These are phyloP conservation scores for Stephania japonica DNA, from an alignment of 164 flowering plant genomes.

Conservation along the genomic window DNA sequence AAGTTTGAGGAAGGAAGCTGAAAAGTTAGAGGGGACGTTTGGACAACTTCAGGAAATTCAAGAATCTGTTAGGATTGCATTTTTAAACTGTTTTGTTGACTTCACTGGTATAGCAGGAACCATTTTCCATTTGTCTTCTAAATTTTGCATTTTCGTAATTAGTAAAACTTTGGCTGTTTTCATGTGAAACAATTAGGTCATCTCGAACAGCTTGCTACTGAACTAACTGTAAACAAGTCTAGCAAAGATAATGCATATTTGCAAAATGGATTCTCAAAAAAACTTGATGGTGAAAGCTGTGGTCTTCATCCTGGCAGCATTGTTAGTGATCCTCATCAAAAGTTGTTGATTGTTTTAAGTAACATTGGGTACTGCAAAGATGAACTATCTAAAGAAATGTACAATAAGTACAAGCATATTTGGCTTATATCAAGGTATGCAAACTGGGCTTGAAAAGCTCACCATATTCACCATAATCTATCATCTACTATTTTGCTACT, in stretches of 20 bases:
- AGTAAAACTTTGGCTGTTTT: slow-evolving; percentile 4
- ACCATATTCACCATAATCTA: not conserved
- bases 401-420: slow-evolving; percentile 70
- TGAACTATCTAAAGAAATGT: slow-evolving; percentile 72
- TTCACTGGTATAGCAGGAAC: slow-evolving; percentile 66
- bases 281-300: slow-evolving; percentile 30
- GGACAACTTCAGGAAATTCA: slow-evolving; percentile 77
- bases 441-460: not conserved
- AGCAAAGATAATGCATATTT: slow-evolving; percentile 36
- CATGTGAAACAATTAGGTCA: slow-evolving; percentile 47
- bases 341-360: slow-evolving; percentile 74
- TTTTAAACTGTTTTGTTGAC: slow-evolving; percentile 85
- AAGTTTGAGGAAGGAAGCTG: slow-evolving; percentile 54
- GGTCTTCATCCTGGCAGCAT: slow-evolving; percentile 57
- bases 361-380: slow-evolving; percentile 97
- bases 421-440: slow-evolving; percentile 74
- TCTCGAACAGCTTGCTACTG: slow-evolving; percentile 70
- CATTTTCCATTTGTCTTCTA: not conserved
- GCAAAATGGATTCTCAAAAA: slow-evolving; percentile 59
- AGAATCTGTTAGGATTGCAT: slow-evolving; percentile 79
- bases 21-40: slow-evolving; percentile 65
- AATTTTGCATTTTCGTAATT: not conserved
- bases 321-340: slow-evolving; percentile 59
- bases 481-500: not conserved
- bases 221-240: slow-evolving; percentile 46